Evolutionary conservation across 495 filamentous ascomycete genomes (phyloP).

Genomic region (Amniculicola lignicola): DNA sequence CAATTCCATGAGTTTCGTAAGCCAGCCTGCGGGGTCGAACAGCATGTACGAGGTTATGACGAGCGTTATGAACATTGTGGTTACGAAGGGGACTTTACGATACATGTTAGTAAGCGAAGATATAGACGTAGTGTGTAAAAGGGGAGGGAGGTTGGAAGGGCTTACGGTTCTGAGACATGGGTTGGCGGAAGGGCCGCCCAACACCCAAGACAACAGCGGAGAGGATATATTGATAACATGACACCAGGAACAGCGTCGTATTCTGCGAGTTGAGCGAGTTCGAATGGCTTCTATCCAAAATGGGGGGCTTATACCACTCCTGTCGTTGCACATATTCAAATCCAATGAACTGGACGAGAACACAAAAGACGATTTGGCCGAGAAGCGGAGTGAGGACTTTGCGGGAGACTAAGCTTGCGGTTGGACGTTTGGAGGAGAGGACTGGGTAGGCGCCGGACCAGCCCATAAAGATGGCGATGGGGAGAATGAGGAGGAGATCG

Average conservation of each 20-base stretch:
- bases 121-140: background rate
- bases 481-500: constrained; percentile 86
- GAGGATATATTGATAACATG: constrained; percentile 91
- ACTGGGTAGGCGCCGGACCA: constrained; percentile 83
- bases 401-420: constrained; percentile 86
- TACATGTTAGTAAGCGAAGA: background rate
- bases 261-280: constrained; percentile 91
- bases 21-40: constrained; percentile 63
- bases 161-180: constrained; percentile 76
- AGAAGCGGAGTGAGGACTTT: constrained; percentile 89
- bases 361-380: constrained; percentile 80
- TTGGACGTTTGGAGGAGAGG: constrained; percentile 80
- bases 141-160: background rate
- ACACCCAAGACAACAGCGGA: constrained; percentile 84
- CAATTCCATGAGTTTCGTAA: constrained; percentile 76
- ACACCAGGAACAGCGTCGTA: constrained; percentile 80
- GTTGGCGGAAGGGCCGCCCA: constrained; percentile 81
- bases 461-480: constrained; percentile 98
- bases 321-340: constrained; percentile 71
- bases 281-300: constrained; percentile 66
- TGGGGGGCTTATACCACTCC: constrained; percentile 82
- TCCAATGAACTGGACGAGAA: constrained; percentile 70
- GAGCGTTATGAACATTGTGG: constrained; percentile 66
- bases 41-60: constrained; percentile 73
- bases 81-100: constrained; percentile 69